Evolutionary conservation across 169 alveolate genomes (phyloP).

Genomic region (Plasmodium inui): DNA sequence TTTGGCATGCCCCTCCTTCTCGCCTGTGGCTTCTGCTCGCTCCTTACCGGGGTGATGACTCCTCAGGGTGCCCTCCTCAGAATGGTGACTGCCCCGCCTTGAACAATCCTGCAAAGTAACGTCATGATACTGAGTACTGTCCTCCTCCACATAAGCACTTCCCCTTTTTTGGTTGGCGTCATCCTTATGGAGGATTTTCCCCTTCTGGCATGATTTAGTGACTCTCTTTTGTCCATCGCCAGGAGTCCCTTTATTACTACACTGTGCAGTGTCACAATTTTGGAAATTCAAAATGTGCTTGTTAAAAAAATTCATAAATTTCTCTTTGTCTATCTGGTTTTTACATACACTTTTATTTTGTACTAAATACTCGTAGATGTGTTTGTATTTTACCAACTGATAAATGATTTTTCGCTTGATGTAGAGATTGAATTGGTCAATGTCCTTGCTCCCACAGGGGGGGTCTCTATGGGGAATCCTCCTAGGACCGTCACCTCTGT

Average conservation of each 20-base stretch:
- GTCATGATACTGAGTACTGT: not conserved
- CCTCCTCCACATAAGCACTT: not conserved
- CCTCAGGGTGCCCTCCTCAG: not conserved
- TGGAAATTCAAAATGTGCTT: constrained; percentile 12
- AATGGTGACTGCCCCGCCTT: not conserved
- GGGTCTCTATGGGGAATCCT: not conserved
- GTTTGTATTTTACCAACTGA: constrained; percentile 47
- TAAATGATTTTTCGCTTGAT: constrained; percentile 35
- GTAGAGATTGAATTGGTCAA: constrained; percentile 1
- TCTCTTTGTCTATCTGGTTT: constrained; percentile 15
- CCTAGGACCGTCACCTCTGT: not conserved
- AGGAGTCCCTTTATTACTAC: not conserved
- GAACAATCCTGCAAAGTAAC: not conserved
- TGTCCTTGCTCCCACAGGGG: not conserved
- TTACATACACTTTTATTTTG: constrained; percentile 26
- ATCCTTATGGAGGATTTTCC: not conserved
- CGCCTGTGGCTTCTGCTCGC: not conserved
- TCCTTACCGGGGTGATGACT: not conserved
- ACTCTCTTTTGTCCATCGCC: not conserved
- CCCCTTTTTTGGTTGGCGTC: not conserved
- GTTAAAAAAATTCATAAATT: constrained; percentile 14
- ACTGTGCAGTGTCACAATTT: not conserved
- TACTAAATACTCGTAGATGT: constrained; percentile 36
- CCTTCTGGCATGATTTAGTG: not conserved
- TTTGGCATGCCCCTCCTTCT: not conserved